Evolutionary conservation across 1,139 yeast species (phyloP), one percentile per base, ranked within the genome.

Genomic region (Candida frijolesensis): DNA sequence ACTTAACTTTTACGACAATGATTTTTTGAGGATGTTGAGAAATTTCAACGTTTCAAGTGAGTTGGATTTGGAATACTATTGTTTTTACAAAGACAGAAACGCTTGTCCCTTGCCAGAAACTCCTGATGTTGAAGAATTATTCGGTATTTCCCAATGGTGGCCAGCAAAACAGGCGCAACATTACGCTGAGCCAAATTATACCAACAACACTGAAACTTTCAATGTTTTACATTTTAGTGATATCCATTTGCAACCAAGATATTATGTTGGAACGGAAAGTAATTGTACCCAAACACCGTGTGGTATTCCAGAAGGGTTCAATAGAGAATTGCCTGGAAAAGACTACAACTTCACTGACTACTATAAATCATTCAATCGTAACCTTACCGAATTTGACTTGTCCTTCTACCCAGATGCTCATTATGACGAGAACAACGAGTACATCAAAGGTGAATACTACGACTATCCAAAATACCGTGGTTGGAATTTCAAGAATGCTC

Each of bases 221-320:
- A 82, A 83, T 54, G 90, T 84, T n/a, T 69, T 85, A 53, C 91
- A 85, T 59, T 59, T 85, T 25, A 78, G 84, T 29, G 91, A 85
- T 61, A 80, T 84, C 67, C 91, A 85, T 61, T 66, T 83, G 46
- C 82, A 84, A 60, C 66, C 78, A 48, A 77, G 83, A 53, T 85
- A 83, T 63, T 64, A 74, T 2, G 71, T 79, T n/a, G 88, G 87
- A 16, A 63, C 83, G 3, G 89, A 85, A 61, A 81, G 81, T 14
- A 83, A 85, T 59, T 85, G 90, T 65, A 65, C 84, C 3, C 63
- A 66, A 29, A 62, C 67, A 12, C 72, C 79, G 67, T 82, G 87
- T 62, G 81, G 85, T 59, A 66, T 74, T 51, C 74, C 74, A 0
- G 75, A 66, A 42, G 65, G 71, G 10, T 67, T 60, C 53, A 76